These are phyloP conservation scores for Solanum hybrid DNA, from an alignment of 305 asterid genomes.

Conservation along the genomic window DNA sequence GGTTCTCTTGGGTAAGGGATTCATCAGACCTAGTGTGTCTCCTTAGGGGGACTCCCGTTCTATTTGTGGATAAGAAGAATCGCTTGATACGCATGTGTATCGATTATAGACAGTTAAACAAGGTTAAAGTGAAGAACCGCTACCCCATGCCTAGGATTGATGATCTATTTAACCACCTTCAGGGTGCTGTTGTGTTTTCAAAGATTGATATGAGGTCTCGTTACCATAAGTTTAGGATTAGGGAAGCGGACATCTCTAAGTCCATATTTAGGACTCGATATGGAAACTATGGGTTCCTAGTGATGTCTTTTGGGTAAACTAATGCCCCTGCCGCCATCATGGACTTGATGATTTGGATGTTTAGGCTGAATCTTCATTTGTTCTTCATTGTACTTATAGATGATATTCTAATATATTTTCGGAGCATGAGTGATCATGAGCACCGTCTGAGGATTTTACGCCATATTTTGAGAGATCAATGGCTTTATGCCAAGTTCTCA, in stretches of 20 bases:
- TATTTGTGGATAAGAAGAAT: too few relatives aligned
- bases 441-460: too few relatives aligned
- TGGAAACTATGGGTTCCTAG: background rate
- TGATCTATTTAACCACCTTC: too few relatives aligned
- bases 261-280: background rate
- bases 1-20: background rate
- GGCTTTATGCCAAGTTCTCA: too few relatives aligned
- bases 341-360: background rate
- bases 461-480: too few relatives aligned
- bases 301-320: background rate
- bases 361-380: background rate
- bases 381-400: too few relatives aligned
- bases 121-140: background rate
- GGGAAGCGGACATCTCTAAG: background rate
- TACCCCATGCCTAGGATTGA: background rate
- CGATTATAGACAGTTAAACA: background rate
- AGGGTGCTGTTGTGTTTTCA: background rate
- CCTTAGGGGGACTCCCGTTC: background rate
- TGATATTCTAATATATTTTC: too few relatives aligned
- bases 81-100: too few relatives aligned
- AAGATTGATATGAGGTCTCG: background rate
- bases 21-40: background rate
- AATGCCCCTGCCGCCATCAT: background rate
- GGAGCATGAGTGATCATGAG: too few relatives aligned
- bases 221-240: background rate